Base-by-base conservation (phyloP, 306 rosid species). In the Rosa multiflora region DNA sequence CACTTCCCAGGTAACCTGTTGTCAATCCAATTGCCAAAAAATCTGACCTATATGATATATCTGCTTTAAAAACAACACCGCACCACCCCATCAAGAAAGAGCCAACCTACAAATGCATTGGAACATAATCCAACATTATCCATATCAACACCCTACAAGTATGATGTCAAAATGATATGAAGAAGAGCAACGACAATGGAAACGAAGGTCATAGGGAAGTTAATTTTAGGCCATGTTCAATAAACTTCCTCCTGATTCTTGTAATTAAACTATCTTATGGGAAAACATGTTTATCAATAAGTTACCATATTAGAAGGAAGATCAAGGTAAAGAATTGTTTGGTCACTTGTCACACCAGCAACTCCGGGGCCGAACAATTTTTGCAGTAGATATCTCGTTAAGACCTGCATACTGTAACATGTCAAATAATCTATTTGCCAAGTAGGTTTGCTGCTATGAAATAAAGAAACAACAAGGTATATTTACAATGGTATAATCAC, bases 1-100 rank as follows among this genome's bases (percentile, higher is more conserved):
- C 93, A 88, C 97, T 94, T 73, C 97, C 97, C 74, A 94, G 83
- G 85, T 87, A 94, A 78, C 98, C 97, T 11, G 97, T 94, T 21
- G 94, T 77, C 49, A 92, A 67, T 76, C 90, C 97, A 71, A 94
- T 87, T 32, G 92, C 89, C 26, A 91, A 82, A 88, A 87, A 85
- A 77, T 94, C 92, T 29, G 97, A 92, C 61, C 89, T 75, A 2
- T 48, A 42, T 37, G 89, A 82, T 78, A 94, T 91, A 77, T 92
- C 89, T 49, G 63, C 85, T 85, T 94, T 94, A 86, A 92, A 92
- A 58, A 86, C 95, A 72, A 92, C 87, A 76, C 98, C 98, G 49
- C 83, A 92, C 97, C 98, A 92, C 37, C 98, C 98, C 98, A 94
- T 92, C 48, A 91, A 80, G 85, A 94, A 92, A 39, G 95, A 94